Base-by-base conservation (phyloP, 164 flowering plant species). In the Vitis vinifera region DNA sequence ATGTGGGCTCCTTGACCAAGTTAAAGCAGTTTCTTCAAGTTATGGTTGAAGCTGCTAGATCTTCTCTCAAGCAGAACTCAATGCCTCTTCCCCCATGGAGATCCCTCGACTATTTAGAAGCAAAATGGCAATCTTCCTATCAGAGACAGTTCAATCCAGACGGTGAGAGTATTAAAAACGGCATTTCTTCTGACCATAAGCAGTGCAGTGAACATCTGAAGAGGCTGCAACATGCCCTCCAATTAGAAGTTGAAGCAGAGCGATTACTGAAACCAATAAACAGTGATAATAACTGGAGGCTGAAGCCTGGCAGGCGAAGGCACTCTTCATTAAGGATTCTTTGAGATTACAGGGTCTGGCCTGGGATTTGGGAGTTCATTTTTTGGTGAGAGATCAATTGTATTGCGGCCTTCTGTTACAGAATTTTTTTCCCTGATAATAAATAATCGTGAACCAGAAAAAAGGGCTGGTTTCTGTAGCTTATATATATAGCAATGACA, bases 11-110 rank as follows among this genome's bases (percentile, higher is more conserved):
- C 19, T 65, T 83, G 57, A 53, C 82, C 9, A 86, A 83, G 82
- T 71, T 94, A 78, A 83, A 86, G 60, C 92, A 92, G 69, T 80
- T 78, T 44, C 97, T 94, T 48, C 87, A 79, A 69, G 84, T 87
- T 7, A 90, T 94, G 98, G 98, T 70, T n/a, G 97, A 94, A 61
- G 98, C 98, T 69, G 89, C 94, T 70, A 85, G 78, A 72, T 80
- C 81, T 47, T 94, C 98, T 47, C 86, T 94, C 3, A 86, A 87
- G 77, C 97, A 91, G 76, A 94, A 92, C 67, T 92, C 97, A 14
- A 94, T 94, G 98, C 98, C 97, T 58, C 82, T 94, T 58, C 98
- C 97, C 63, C 98, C 98, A 5, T 94, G 97, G 97, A 87, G 98
- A 75, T 92, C 98, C 12, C 84, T 92, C 12, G 89, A 93, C 49